Evolutionary conservation across 139 green algal genomes (phyloP), one percentile per base, ranked within the genome.

Genomic region (Chlorella sp.): DNA sequence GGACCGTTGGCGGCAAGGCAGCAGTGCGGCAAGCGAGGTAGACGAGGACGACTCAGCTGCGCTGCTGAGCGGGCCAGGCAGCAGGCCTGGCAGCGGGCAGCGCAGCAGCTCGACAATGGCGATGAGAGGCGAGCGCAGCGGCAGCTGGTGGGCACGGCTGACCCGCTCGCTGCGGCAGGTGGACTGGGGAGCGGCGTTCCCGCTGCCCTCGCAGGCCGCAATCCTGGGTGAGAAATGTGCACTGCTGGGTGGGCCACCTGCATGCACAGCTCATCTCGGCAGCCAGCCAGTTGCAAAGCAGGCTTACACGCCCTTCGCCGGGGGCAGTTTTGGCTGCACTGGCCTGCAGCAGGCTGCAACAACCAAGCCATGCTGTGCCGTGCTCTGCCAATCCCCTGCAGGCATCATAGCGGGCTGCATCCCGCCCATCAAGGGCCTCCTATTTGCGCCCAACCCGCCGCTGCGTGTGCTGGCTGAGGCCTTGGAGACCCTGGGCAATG

Each of bases 391-490:
- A n/a, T n/a, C n/a, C 19, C 44, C 65, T 73, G 85, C 54, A 56
- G 87, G 85, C 13, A 60, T 92, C 74, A 32, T 90, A 0, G 79
- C 90, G 22, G 90, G 90, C 24, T 93, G 87, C 82, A 86, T 90
- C 30, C 60, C 46, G 3, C 65, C 86, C 26, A 3, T 90, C n/a
- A 85, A 89, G 58, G 38, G 20, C 8, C 75, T 92, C 9, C 58
- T 94, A 24, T 93, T 85, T 70, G 76, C 81, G 36, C 54, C 48
- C 30, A 41, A 44, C 28, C 83, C 90, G 6, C 83, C 87, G 7
- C 76, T 94, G 77, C 40, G 34, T 17, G 54, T 91, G 64, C 17
- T 94, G 40, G 48, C 73, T 28, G 74, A 91, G 26, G 76, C 76
- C 38, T 38, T 93, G 54, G 48, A 73, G 40, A 87, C 89, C 30